Evolutionary conservation across 2,329 filamentous ascomycete species (phyloP), one percentile per base, ranked within the genome.

Genomic region (Apiospora phragmitis): DNA sequence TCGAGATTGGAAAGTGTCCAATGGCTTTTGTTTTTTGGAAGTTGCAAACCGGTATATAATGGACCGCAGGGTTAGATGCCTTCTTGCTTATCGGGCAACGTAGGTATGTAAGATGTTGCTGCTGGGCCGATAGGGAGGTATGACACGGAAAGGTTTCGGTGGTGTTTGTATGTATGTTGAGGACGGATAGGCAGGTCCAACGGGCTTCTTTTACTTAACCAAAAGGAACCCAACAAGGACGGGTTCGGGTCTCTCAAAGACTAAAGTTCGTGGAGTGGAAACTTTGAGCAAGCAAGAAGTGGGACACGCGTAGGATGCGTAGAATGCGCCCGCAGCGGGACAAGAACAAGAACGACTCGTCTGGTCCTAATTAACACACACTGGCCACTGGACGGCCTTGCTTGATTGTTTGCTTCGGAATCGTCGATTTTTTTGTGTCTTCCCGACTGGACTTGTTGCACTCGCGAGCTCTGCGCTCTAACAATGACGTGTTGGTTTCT

Each of bases 231-330:
- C 21, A 38, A 38, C 55, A 18, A 62, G 55, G 55, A 62, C 32
- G 35, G 38, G 18, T 38, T 38, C 18, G 55, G 55, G 26, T 55
- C 38, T 8, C 38, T 32, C 21, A n/a, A n/a, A n/a, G n/a, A n/a
- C 38, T 32, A 62, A 62, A 38, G 55, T 62, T 62, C 55, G 55
- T 38, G 29, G 55, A 38, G 55, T 62, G 55, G 55, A 62, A 62
- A 62, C 55, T 62, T 38, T 62, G 55, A n/a, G 55, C 32, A 32
- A 29, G 38, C 38, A 41, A 12, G 38, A 49, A 49, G 55, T 62
- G 55, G 55, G 55, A 62, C 47, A 49, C 55, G 18, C 55, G 43
- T 32, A 55, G 16, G 26, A 55, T 24, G 26, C 49, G 49, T n/a
- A n/a, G n/a, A n/a, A n/a, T n/a, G n/a, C n/a, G n/a, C n/a, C 49